Evolutionary conservation across 2,329 filamentous ascomycete species (phyloP).

Genomic region (Colletotrichum lentis): DNA sequence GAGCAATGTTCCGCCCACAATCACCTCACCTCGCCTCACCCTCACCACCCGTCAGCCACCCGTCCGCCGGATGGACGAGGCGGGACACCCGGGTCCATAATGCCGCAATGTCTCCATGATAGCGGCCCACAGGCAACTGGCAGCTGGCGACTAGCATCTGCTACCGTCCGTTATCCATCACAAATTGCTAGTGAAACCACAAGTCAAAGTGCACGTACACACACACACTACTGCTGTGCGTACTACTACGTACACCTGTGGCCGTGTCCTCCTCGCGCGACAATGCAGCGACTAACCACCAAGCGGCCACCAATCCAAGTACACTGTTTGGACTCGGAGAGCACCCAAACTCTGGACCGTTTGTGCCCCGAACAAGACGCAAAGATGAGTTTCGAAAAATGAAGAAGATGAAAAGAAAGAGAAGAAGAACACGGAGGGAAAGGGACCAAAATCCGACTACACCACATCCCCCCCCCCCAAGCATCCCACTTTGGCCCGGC

Average conservation of each 20-base stretch:
- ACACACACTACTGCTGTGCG: no score
- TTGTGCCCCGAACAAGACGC: no score
- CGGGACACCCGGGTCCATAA: neutral
- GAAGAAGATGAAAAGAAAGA: no score
- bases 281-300: conserved; percentile 3
- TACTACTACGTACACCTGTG: neutral
- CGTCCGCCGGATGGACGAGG: neutral
- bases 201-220: no score
- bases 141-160: neutral
- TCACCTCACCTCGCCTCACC: conserved; percentile 4
- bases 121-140: conserved; percentile 6
- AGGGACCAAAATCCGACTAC: conserved; percentile 17
- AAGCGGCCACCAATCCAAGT: neutral
- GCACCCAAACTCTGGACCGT: neutral
- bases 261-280: conserved; percentile 9
- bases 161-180: conserved; percentile 29
- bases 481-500: conserved; percentile 13
- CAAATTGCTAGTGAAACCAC: conserved; percentile 29
- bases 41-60: conserved; percentile 16
- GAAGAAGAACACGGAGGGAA: neutral
- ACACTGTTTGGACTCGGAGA: neutral
- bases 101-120: conserved; percentile 17
- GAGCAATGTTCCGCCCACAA: neutral
- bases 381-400: no score
- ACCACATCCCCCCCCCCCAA: no score